Percentiles rank a stretch among this genome's conserved stretches.
phyloP scores from a whole-genome alignment of 1,284 basidiomycete genomes.

The Chalciporus sp. region DNA sequence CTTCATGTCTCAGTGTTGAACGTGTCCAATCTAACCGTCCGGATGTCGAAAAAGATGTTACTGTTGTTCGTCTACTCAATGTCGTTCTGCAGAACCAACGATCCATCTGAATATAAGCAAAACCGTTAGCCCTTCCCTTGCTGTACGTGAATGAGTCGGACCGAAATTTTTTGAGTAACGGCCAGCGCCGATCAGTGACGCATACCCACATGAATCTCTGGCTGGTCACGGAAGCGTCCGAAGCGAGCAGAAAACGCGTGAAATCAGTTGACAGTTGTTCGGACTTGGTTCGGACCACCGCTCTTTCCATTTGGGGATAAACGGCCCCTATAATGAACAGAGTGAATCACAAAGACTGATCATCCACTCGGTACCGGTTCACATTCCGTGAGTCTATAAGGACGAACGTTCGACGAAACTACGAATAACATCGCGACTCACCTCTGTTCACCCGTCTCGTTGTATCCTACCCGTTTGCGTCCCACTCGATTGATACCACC shows the following conservation, averaged over 20 bases:
- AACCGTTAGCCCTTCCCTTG: neutral
- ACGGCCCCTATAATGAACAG: neutral
- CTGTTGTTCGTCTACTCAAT: neutral
- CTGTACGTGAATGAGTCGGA: neutral
- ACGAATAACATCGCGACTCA: slow-evolving; percentile 2
- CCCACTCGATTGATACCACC: neutral
- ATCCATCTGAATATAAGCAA: slow-evolving; percentile 5
- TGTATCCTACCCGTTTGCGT: neutral
- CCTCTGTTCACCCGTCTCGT: neutral
- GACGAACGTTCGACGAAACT: neutral
- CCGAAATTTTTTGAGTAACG: neutral
- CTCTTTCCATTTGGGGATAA: neutral
- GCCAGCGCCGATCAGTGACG: neutral
- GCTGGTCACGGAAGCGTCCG: neutral
- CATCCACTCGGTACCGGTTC: neutral
- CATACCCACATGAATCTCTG: neutral
- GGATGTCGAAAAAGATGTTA: neutral
- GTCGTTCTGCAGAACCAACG: neutral
- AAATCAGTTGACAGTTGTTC: too few species aligned
- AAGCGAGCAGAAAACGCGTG: neutral
- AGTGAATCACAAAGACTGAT: neutral
- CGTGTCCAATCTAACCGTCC: neutral
- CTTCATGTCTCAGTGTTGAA: slow-evolving; percentile 43
- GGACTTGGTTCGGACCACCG: neutral
- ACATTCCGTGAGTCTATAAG: neutral